Conservation (phyloP, 495 filamentous ascomycete genomes). For the Tuber umbilicatum region DNA sequence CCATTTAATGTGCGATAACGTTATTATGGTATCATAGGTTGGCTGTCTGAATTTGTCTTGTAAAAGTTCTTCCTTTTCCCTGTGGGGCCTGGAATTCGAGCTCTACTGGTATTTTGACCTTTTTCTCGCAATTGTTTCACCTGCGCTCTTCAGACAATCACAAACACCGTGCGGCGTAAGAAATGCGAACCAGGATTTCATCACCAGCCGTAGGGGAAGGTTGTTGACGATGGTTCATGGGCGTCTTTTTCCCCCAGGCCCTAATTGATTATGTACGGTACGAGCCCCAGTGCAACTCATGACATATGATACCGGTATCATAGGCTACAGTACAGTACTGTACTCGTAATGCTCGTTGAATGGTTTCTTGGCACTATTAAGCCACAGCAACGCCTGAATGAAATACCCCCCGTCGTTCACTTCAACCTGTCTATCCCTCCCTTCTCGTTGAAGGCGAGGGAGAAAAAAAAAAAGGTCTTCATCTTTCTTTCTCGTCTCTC, state of each 20-base stretch:
- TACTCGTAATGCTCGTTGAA: background rate
- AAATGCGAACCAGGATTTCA: background rate
- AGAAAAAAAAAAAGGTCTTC: background rate
- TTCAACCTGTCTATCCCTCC: background rate
- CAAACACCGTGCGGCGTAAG: background rate
- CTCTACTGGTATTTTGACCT: background rate
- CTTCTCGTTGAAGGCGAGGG: background rate
- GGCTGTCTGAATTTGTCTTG: background rate
- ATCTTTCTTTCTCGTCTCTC: background rate
- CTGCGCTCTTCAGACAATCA: background rate
- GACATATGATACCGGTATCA: background rate
- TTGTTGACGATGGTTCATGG: background rate
- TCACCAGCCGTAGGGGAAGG: background rate
- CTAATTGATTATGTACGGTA: background rate
- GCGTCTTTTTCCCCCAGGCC: background rate
- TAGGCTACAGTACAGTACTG: no score
- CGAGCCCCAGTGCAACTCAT: background rate
- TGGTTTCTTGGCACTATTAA: background rate
- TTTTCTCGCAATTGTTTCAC: background rate
- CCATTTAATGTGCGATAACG: background rate
- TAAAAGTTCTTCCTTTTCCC: background rate
- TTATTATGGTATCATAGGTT: background rate
- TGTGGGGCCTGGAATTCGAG: background rate
- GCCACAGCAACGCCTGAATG: background rate
- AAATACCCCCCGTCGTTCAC: background rate